Conservation (phyloP, 192 early-diverging fungal species). For the Allomyces macrogynus region DNA sequence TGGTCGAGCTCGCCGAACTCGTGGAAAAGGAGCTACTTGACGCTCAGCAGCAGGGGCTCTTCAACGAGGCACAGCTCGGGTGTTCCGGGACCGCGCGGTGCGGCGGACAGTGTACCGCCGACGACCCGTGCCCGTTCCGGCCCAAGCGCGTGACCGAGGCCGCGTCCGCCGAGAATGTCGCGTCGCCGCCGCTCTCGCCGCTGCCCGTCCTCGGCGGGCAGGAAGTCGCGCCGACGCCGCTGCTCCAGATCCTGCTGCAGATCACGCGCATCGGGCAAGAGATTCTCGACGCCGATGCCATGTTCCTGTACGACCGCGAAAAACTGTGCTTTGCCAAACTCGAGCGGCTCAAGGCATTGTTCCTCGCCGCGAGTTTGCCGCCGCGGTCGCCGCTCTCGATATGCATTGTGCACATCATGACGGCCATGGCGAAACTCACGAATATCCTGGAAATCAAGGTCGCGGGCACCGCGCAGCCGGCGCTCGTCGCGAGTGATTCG, state of each 20-base stretch:
- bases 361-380: neutral
- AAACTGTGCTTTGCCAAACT: neutral
- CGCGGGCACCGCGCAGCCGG: neutral
- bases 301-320: neutral
- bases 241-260: neutral
- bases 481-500: neutral
- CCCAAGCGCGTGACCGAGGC: constrained; percentile 7
- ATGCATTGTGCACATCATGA: neutral
- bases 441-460: neutral
- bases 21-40: constrained; percentile 37
- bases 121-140: too few relatives aligned
- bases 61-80: constrained; percentile 4
- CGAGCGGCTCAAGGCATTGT: neutral
- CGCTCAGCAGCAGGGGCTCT: constrained; percentile 17
- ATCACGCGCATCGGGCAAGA: constrained; percentile 6
- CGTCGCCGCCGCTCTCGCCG: neutral
- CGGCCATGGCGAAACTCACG: neutral
- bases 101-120: too few relatives aligned
- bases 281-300: neutral
- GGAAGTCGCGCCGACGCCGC: neutral
- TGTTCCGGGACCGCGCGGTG: constrained; percentile 2
- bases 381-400: neutral
- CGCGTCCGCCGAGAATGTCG: constrained; percentile 2
- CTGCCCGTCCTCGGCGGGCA: constrained; percentile 3
- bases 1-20: constrained; percentile 40